Percentiles rank a stretch among this genome's conserved stretches.
Evolutionary conservation across 106 monocot species (phyloP).

Genomic region (Acorus gramineus): DNA sequence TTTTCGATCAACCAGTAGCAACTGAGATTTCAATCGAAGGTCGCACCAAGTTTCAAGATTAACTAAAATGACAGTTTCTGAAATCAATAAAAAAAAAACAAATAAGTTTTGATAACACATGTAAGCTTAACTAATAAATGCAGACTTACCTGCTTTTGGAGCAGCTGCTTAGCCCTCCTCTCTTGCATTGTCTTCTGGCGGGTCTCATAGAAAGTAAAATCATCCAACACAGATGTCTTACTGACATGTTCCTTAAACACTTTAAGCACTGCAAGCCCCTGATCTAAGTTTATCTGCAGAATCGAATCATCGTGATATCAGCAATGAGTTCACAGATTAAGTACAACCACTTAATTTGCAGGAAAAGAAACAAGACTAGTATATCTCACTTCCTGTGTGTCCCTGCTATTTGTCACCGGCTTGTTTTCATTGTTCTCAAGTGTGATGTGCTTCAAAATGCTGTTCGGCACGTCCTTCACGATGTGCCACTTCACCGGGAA

Average conservation of each 20-base stretch:
- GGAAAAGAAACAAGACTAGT: too few relatives aligned
- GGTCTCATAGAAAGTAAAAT: conserved; percentile 68
- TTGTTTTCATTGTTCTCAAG: conserved; percentile 94
- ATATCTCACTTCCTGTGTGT: conserved; percentile 89
- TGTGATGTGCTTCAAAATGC: conserved; percentile 54
- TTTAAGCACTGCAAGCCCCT: conserved; percentile 65
- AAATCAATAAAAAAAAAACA: not conserved
- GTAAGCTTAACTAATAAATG: not conserved
- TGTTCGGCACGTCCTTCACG: conserved; percentile 90
- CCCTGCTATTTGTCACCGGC: conserved; percentile 91
- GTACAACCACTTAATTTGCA: not conserved
- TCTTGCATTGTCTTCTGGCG: conserved; percentile 80
- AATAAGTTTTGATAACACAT: not conserved
- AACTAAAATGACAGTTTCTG: too few relatives aligned
- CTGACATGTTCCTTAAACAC: conserved; percentile 77
- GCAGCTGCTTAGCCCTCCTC: conserved; percentile 47
- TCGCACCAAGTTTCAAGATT: too few relatives aligned
- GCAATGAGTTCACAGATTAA: not conserved
- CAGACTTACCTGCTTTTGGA: conserved; percentile 53
- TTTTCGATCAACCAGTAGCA: too few relatives aligned
- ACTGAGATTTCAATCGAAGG: too few relatives aligned
- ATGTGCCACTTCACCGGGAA: conserved; percentile 93
- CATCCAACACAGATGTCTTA: conserved; percentile 71
- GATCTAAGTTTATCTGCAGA: conserved; percentile 60
- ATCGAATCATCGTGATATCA: not conserved